Conservation (phyloP, 768 basidiomycete genomes). For the Termitomyces sp. region DNA sequence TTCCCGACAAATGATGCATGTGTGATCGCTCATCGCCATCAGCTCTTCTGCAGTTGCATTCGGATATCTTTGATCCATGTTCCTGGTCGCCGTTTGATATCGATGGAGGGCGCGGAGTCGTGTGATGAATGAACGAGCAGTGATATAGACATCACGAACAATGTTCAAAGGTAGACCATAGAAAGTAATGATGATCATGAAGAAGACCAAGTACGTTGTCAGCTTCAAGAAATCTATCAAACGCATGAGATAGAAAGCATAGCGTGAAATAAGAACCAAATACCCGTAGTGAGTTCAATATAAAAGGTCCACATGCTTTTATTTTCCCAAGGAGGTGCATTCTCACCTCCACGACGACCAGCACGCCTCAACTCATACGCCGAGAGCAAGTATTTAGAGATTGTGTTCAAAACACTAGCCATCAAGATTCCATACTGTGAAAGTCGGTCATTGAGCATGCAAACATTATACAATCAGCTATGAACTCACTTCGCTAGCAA, state of each 20-base stretch:
- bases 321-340: conserved; percentile 92
- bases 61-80: conserved; percentile 96
- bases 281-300: conserved; percentile 87
- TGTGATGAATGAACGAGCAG: conserved; percentile 87
- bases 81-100: conserved; percentile 90
- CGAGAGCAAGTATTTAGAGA: conserved; percentile 80
- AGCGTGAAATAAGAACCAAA: conserved; percentile 19
- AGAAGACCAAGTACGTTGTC: conserved; percentile 89
- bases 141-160: conserved; percentile 94
- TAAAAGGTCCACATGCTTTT: conserved; percentile 98
- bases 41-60: conserved; percentile 88
- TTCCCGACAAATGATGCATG: conserved; percentile 97
- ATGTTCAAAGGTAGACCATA: conserved; percentile 97
- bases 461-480: not conserved
- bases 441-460: not conserved
- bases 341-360: conserved; percentile 72
- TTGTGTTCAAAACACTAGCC: conserved; percentile 74
- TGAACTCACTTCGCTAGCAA: conserved; percentile 81
- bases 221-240: conserved; percentile 87
- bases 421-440: conserved; percentile 83
- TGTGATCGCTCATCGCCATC: conserved; percentile 75
- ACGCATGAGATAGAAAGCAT: conserved; percentile 6
- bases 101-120: conserved; percentile 85
- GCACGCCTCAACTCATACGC: conserved; percentile 81
- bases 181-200: conserved; percentile 88